Evolutionary conservation across 2,329 filamentous ascomycete species (phyloP).

Genomic region (Pestalotiopsis sp.): DNA sequence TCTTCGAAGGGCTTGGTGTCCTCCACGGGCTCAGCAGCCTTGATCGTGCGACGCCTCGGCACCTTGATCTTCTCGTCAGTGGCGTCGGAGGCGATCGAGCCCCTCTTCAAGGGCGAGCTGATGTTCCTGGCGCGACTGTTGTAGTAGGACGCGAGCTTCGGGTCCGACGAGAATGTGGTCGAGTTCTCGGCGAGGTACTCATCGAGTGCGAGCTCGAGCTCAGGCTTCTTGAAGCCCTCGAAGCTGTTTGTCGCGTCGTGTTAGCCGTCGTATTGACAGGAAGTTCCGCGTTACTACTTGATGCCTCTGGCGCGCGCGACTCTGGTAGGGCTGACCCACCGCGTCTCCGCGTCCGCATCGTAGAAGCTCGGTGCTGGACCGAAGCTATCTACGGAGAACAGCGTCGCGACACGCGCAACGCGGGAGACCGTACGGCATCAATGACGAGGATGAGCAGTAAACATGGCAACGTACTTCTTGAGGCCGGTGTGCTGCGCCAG

Average conservation of each 20-base stretch:
- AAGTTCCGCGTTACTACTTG: background rate
- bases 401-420: slow-evolving; percentile 22
- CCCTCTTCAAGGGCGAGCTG: slow-evolving; percentile 63
- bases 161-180: slow-evolving; percentile 61
- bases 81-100: slow-evolving; percentile 24
- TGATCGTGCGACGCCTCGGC: slow-evolving; percentile 34
- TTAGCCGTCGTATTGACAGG: slow-evolving; percentile 10
- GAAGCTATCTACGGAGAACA: background rate
- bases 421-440: background rate
- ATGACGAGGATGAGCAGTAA: background rate
- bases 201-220: slow-evolving; percentile 76
- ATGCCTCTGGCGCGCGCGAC: background rate
- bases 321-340: slow-evolving; percentile 15
- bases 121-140: slow-evolving; percentile 60
- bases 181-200: slow-evolving; percentile 71
- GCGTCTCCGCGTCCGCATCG: slow-evolving; percentile 17
- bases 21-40: slow-evolving; percentile 24
- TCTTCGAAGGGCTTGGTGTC: slow-evolving; percentile 46
- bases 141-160: slow-evolving; percentile 75
- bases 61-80: slow-evolving; percentile 25
- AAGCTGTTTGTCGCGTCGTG: slow-evolving; percentile 50
- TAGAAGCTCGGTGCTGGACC: background rate
- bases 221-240: slow-evolving; percentile 72
- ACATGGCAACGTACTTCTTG: slow-evolving; percentile 59
- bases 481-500: slow-evolving; percentile 72